Evolutionary conservation across 306 rosid genomes (phyloP).

Genomic region (Quercus gilva): DNA sequence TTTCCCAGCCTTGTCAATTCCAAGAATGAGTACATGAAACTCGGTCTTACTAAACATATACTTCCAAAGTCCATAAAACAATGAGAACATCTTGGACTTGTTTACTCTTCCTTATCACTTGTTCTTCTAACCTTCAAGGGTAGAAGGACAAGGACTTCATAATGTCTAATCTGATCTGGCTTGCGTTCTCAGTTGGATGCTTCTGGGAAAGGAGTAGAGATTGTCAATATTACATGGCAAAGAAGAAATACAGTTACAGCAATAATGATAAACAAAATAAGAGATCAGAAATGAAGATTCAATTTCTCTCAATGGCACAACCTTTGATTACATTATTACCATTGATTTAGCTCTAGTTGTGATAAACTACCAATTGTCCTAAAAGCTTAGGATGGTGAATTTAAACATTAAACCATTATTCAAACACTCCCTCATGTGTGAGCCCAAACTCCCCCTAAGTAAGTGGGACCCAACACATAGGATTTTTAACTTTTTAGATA

Average conservation of each 20-base stretch:
- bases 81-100: constrained; percentile 70
- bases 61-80: constrained; percentile 96
- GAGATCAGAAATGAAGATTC: not conserved
- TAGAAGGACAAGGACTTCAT: constrained; percentile 36
- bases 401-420: too few species aligned
- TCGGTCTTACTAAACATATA: constrained; percentile 82
- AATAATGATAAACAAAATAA: not conserved
- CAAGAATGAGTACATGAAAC: constrained; percentile 95
- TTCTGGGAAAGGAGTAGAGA: constrained; percentile 20
- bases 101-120: constrained; percentile 16
- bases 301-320: not conserved
- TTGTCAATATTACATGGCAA: constrained; percentile 16
- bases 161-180: constrained; percentile 28
- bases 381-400: too few species aligned
- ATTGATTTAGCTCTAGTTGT: not conserved
- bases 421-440: too few species aligned
- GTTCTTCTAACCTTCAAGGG: constrained; percentile 38
- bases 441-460: too few species aligned
- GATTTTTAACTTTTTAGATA: too few species aligned
- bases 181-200: constrained; percentile 15
- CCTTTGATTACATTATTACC: not conserved
- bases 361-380: too few species aligned
- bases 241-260: not conserved
- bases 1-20: constrained; percentile 99
- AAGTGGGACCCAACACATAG: too few species aligned